Percentiles rank a stretch among this genome's conserved stretches.
Evolutionary conservation across 495 filamentous ascomycete species (phyloP).

Genomic region (Polyplosphaeria fusca): DNA sequence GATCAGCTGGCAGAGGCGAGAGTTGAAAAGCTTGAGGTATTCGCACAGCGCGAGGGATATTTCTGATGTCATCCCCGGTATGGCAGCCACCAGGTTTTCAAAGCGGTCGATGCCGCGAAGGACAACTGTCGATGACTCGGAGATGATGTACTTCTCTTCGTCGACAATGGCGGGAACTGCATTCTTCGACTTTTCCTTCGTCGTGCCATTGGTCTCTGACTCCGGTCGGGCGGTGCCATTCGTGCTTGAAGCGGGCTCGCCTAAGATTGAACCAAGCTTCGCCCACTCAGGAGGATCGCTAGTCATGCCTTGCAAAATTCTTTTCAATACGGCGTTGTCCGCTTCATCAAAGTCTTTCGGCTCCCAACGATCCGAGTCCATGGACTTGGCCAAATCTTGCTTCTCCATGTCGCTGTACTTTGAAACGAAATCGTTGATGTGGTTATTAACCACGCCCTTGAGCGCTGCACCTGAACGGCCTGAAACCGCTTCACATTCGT

Average conservation of each 20-base stretch:
- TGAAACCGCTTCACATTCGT: constrained; percentile 95
- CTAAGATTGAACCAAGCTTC: constrained; percentile 68
- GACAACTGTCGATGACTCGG: constrained; percentile 73
- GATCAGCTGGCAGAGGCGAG: constrained; percentile 87
- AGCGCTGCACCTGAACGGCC: constrained; percentile 79
- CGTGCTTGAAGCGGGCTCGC: constrained; percentile 33
- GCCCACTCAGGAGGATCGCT: constrained; percentile 74
- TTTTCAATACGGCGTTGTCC: constrained; percentile 59
- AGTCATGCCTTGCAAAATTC: constrained; percentile 75
- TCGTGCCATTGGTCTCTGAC: constrained; percentile 49
- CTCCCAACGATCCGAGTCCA: constrained; percentile 90
- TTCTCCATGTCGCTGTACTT: constrained; percentile 71
- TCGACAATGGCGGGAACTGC: constrained; percentile 65
- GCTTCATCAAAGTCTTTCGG: constrained; percentile 76
- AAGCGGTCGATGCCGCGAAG: constrained; percentile 78
- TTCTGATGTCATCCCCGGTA: constrained; percentile 83
- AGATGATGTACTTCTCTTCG: constrained; percentile 78
- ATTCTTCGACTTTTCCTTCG: constrained; percentile 64
- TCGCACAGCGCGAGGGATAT: constrained; percentile 69
- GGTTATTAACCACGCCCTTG: constrained; percentile 83
- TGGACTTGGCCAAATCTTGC: constrained; percentile 72
- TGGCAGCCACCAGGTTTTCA: constrained; percentile 73
- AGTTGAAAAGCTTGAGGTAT: constrained; percentile 88
- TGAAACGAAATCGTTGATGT: constrained; percentile 86
- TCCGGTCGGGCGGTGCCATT: constrained; percentile 36